Conservation (phyloP, 306 rosid species). For the Mucuna pruriens region DNA sequence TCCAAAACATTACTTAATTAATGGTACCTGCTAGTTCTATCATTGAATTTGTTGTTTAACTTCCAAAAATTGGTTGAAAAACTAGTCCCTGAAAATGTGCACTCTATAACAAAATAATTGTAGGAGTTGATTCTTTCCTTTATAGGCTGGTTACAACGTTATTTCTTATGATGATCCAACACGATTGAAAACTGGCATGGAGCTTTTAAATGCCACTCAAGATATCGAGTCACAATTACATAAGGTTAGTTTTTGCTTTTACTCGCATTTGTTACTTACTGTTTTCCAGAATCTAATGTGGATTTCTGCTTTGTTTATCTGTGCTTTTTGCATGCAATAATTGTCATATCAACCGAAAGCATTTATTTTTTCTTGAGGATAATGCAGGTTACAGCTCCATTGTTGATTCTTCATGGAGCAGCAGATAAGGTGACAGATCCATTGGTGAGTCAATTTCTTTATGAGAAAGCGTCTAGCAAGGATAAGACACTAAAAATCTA, state of each 20-base stretch:
- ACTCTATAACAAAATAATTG: not conserved
- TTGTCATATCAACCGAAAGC: not conserved
- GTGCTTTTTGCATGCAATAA: not conserved
- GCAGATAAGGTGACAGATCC: conserved; percentile 90
- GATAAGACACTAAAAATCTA: conserved; percentile 77
- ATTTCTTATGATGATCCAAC: conserved; percentile 66
- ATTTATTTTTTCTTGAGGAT: not conserved
- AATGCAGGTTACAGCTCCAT: conserved; percentile 74
- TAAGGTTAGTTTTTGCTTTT: conserved; percentile 56
- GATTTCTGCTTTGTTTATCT: not conserved
- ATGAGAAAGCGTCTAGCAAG: conserved; percentile 72
- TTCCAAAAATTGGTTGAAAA: not conserved
- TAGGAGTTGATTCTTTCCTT: not conserved
- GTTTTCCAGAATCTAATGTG: not conserved
- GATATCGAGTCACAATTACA: conserved; percentile 72
- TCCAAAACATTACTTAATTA: not conserved
- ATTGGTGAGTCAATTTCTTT: conserved; percentile 72
- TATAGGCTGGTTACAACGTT: conserved; percentile 83
- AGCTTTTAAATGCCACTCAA: conserved; percentile 71
- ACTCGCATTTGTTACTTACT: not conserved
- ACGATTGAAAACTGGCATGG: conserved; percentile 79
- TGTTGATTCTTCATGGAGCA: conserved; percentile 86
- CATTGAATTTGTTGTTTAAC: conserved; percentile 6
- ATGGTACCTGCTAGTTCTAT: not conserved
- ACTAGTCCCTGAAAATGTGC: not conserved